Conservation (phyloP, 495 filamentous ascomycete species). For the Lophium mytilinum region DNA sequence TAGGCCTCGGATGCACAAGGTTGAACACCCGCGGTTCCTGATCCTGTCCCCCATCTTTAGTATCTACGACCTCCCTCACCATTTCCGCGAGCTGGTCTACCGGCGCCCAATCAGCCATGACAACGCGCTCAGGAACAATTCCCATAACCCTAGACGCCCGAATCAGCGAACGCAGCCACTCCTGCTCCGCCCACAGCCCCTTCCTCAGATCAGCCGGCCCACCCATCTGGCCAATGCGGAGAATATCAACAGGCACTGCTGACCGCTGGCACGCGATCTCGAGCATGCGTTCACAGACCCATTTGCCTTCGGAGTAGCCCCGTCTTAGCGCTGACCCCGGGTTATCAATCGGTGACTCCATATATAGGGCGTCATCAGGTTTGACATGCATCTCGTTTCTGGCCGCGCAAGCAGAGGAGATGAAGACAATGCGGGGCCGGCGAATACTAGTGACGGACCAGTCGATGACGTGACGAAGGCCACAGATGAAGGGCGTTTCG, state of each 20-base stretch:
- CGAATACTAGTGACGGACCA: not conserved
- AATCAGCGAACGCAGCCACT: not conserved
- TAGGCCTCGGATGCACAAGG: not conserved
- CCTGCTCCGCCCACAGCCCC: not conserved
- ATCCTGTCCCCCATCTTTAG: not conserved
- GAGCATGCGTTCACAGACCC: conserved; percentile 7
- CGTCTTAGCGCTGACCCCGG: not conserved
- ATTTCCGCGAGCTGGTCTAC: conserved; percentile 4
- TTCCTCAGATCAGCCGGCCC: not conserved
- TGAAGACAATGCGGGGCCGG: not conserved
- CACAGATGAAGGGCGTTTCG: conserved; percentile 1
- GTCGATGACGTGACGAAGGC: conserved; percentile 6
- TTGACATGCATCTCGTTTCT: not conserved
- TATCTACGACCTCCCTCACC: not conserved
- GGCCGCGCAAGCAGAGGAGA: conserved; percentile 10
- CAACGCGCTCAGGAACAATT: not conserved
- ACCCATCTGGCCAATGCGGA: conserved; percentile 9
- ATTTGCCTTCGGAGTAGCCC: conserved; percentile 16
- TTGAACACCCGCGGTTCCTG: not conserved
- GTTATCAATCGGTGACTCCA: not conserved
- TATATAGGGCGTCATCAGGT: not conserved
- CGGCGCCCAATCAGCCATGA: conserved; percentile 11
- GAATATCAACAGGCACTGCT: not conserved
- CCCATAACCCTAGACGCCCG: not conserved
- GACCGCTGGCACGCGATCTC: not conserved